These are phyloP conservation scores for Botrytis porri DNA, from an alignment of 2,329 filamentous ascomycete genomes.

Conservation along the genomic window DNA sequence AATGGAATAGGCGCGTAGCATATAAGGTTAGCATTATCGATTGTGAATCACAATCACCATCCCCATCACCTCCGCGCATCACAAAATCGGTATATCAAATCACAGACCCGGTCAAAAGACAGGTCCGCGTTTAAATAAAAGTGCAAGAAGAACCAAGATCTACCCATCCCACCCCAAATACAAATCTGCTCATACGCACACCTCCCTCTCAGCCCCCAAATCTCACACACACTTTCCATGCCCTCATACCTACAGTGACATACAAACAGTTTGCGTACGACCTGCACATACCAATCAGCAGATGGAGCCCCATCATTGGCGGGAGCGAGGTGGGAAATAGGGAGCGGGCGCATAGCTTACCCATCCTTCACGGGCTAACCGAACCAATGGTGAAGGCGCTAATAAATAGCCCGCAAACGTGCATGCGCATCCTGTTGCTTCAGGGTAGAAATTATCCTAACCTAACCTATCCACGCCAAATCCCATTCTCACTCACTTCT, in stretches of 20 bases:
- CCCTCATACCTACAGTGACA: neutral
- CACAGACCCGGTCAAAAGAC: neutral
- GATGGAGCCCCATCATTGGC: neutral
- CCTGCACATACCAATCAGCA: neutral
- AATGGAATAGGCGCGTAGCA: neutral
- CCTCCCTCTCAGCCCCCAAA: slow-evolving; percentile 1
- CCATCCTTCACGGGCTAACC: neutral
- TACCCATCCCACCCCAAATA: neutral
- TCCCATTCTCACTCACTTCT: slow-evolving; percentile 6
- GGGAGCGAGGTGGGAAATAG: neutral
- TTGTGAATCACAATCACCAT: slow-evolving; percentile 1
- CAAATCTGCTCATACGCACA: neutral
- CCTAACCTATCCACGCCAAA: neutral
- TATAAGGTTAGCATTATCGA: neutral
- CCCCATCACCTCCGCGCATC: neutral
- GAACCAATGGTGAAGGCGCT: slow-evolving; percentile 7
- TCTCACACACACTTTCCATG: neutral
- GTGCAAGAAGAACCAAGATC: neutral
- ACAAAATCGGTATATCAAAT: neutral
- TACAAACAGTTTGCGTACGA: neutral
- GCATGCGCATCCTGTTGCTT: neutral
- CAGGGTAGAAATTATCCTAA: neutral
- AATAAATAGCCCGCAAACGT: slow-evolving; percentile 7
- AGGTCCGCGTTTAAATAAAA: neutral
- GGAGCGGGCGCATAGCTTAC: slow-evolving; percentile 1